Base-by-base conservation (phyloP, 805 yeast species). In the Danielozyma ontarioensis region DNA sequence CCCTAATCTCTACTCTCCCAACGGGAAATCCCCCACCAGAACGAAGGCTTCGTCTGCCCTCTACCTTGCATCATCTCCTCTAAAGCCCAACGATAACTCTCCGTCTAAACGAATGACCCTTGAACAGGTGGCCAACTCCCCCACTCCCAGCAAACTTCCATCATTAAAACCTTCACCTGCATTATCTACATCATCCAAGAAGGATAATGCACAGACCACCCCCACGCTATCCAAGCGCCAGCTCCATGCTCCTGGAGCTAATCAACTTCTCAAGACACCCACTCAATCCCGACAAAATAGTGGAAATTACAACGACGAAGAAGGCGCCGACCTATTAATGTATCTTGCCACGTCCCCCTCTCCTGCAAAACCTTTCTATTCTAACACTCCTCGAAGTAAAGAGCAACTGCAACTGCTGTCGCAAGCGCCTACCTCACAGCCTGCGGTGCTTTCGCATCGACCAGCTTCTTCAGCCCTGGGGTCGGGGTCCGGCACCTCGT, bases 261-360 rank as follows among this genome's bases (percentile, higher is more conserved):
- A 6, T 6, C 22, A 19, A 10, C 22, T 19, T 10, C 54, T 59
- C 36, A 53, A 53, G 27, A 66, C 71, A 1, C 71, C 72, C 3
- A 63, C 68, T 2, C 67, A 61, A 38, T 44, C 56, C 1, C 41
- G 48, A 31, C 41, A 41, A 4, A 32, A 46, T 14, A 42, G 44
- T 17, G 53, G 47, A 18, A 42, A 45, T 29, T 54, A 51, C 35
- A 56, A 61, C 31, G 70, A 67, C 41, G 59, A 59, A 22, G 93
- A 83, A 56, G 95, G 94, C 11, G 95, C 94, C 1, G 90, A 82
- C 53, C 60, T 86, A 40, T 68, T 86, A 40, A 73, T 86, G 76
- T 86, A 76, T 55, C 64, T 86, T 45, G 94, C 95, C 2, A 82
- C 89, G 5, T 83, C 93, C 6, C 95, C 95, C 1, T 75, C 84